Evolutionary conservation across 2,329 filamentous ascomycete genomes (phyloP), one percentile per base, ranked within the genome.

Genomic region (Fusarium siculi): DNA sequence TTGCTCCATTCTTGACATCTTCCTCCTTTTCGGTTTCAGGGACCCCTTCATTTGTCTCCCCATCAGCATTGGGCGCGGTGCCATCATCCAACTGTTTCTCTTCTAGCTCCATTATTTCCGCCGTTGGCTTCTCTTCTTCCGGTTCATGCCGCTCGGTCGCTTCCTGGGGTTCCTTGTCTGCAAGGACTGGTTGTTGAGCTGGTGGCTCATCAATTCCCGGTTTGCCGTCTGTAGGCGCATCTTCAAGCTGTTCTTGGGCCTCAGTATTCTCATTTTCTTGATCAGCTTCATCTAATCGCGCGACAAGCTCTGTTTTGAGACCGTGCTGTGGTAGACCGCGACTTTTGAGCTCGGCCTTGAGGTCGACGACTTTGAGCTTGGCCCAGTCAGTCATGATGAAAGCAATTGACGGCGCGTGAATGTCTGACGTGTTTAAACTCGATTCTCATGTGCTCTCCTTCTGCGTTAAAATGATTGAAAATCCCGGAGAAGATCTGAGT

Each of bases 301-400:
- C 88, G 63, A 95, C 86, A 52, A 95, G 88, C 67, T 92, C 93
- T 30, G 90, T 87, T 80, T 95, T 93, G 58, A 94, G 86, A 14
- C 93, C 93, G 30, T 89, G 88, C 69, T 90, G 88, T 10, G 90
- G 84, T 43, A 95, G 87, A n/a, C 91, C 90, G 72, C 93, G 89
- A 66, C 85, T 86, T 82, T 93, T 94, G 46, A 95, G 87, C 84
- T 95, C 92, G 28, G 89, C 89, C 81, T 92, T 93, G 66, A 96
- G 87, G 77, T 95, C 92, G 39, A 91, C 86, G 71, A 96, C 93
- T 83, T 93, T 95, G 78, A 91, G 87, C 81, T 84, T 87, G 69
- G 81, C 82, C 84, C 87, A 90, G 75, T 89, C 87, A 57, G 83
- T 82, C 85, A 87, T 88, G 71, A 67, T 82, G 74, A 23, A 58